phyloP scores from a whole-genome alignment of 2,329 filamentous ascomycete genomes.

The Rhexocercosporidium sp. region DNA sequence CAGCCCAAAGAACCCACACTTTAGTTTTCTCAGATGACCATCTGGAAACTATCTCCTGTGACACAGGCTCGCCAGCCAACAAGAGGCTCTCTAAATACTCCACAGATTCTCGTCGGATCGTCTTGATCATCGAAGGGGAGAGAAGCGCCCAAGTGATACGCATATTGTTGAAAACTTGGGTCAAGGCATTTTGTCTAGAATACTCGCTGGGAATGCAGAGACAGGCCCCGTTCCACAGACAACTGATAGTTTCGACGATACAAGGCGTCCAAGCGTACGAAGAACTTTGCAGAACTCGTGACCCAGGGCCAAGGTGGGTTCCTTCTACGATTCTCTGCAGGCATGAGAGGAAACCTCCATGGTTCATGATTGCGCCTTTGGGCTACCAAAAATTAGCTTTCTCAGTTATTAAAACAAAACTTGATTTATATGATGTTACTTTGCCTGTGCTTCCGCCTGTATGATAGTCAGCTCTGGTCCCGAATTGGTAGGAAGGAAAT shows the following conservation, averaged over 20 bases:
- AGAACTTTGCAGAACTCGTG: constrained; percentile 21
- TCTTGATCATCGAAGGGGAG: constrained; percentile 35
- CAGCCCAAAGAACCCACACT: constrained; percentile 25
- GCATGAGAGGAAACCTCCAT: constrained; percentile 18
- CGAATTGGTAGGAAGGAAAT: not conserved
- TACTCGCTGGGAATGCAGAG: constrained; percentile 47
- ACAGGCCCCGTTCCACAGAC: constrained; percentile 44
- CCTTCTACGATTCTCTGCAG: not conserved
- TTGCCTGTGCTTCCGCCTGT: constrained; percentile 1
- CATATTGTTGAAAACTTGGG: constrained; percentile 34
- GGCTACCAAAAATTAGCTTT: constrained; percentile 18
- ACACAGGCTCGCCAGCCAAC: constrained; percentile 41
- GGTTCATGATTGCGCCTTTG: constrained; percentile 28
- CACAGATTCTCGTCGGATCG: constrained; percentile 29
- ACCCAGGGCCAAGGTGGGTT: constrained; percentile 1
- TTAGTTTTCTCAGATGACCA: constrained; percentile 40
- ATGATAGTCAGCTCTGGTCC: not conserved
- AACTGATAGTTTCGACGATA: constrained; percentile 23
- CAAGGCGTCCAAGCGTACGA: constrained; percentile 26
- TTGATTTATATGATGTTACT: constrained; percentile 13
- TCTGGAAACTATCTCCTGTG: constrained; percentile 43
- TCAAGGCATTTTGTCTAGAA: constrained; percentile 39
- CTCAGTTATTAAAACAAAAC: constrained; percentile 18
- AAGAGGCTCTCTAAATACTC: constrained; percentile 28
- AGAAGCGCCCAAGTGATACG: constrained; percentile 31